Evolutionary conservation across 768 basidiomycete genomes (phyloP), one percentile per base, ranked within the genome.

Genomic region (Lentinus tigrinus): DNA sequence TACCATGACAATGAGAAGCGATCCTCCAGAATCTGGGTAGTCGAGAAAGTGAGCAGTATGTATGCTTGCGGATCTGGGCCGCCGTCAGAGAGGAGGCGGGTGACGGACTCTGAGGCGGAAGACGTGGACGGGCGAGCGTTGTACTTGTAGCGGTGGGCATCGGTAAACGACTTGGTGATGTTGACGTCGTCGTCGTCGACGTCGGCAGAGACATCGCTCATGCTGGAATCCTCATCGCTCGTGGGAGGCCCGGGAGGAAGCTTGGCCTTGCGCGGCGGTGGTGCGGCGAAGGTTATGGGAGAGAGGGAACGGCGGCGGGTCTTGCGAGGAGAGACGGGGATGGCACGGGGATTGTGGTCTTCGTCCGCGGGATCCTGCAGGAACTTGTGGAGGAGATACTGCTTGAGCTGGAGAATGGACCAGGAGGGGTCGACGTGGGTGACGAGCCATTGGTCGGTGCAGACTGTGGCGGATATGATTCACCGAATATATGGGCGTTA

Each of bases 401-500:
- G 76, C 63, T 91, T 91, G 31, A 87, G 74, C 28, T 87, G 79
- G 16, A 77, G 77, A 39, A 89, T 76, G 63, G 83, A 84, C 81
- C 82, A 87, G 28, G 72, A 63, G 3, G 82, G 75, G 57, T 85
- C 81, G 66, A 88, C 67, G 66, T 87, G 85, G 13, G 88, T 88
- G n/a, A 85, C 74, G 46, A 90, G 74, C 88, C 89, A 91, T 72
- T 89, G 88, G 70, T 91, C 89, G 63, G 84, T 81, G 0, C 85
- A 81, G 23, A 91, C 88, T 70, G 54, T 1, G 17, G 37, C 48
- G 19, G 7, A 21, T 21, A 2, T 19, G 34, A 51, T 36, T 23
- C 26, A 27, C 26, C 26, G 4, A 21, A 11, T 37, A 14, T 19
- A 40, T 42, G 37, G 51, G 40, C 51, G 51, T 31, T 21, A 52